Percentiles rank a stretch among this genome's conserved stretches.
Evolutionary conservation across 768 basidiomycete genomes (phyloP).

Genomic region (Tephrocybe rancida): DNA sequence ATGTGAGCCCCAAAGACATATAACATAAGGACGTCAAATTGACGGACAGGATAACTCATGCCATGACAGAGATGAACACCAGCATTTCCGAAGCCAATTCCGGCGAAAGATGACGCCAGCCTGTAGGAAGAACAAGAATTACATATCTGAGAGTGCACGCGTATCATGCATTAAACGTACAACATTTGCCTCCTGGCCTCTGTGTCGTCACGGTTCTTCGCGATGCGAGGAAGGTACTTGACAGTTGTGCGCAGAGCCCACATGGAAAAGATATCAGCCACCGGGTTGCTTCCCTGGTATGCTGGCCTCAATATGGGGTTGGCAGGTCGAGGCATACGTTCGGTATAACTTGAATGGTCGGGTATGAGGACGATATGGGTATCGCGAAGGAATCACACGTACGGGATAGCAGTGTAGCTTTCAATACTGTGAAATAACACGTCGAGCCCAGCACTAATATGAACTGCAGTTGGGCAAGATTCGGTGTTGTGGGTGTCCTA

Average conservation of each 20-base stretch:
- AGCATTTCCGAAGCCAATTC: constrained; percentile 94
- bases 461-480: constrained; percentile 87
- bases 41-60: constrained; percentile 81
- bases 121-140: constrained; percentile 35
- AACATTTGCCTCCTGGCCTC: constrained; percentile 93
- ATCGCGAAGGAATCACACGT: constrained; percentile 36
- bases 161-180: constrained; percentile 35
- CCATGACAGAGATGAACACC: constrained; percentile 92
- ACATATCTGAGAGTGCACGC: neutral
- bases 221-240: constrained; percentile 84
- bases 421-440: constrained; percentile 97
- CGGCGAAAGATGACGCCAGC: constrained; percentile 91
- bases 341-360: constrained; percentile 73
- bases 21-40: neutral
- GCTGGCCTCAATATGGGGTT: constrained; percentile 92
- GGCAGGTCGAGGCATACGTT: constrained; percentile 84
- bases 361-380: neutral
- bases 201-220: constrained; percentile 73
- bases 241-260: constrained; percentile 94
- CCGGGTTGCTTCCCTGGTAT: constrained; percentile 92
- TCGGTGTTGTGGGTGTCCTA: constrained; percentile 90
- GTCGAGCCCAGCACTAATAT: constrained; percentile 94
- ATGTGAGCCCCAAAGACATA: neutral
- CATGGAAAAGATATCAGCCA: constrained; percentile 93
- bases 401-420: constrained; percentile 94